Evolutionary conservation across 257 asterid species (phyloP).

Genomic region (Osmanthus fragrans): DNA sequence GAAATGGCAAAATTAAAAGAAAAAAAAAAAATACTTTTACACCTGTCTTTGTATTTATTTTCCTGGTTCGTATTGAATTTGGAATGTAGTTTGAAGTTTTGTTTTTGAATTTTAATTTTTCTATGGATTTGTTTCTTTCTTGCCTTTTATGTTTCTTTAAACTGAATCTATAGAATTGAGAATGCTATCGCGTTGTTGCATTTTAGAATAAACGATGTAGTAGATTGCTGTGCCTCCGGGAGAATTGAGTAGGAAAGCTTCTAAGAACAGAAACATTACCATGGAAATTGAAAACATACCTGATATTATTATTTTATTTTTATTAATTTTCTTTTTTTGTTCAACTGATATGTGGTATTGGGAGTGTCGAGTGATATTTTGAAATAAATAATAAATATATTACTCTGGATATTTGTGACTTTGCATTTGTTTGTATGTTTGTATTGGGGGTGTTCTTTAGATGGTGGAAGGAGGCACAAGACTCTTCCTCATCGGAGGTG

Average conservation of each 20-base stretch:
- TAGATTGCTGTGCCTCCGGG: conserved; percentile 15
- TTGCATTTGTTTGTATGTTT: conserved; percentile 17
- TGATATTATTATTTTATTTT: neutral
- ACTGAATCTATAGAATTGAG: conserved; percentile 14
- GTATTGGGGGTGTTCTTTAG: conserved; percentile 38
- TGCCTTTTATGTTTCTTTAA: neutral
- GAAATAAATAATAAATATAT: neutral
- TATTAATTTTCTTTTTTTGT: conserved; percentile 3
- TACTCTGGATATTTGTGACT: neutral
- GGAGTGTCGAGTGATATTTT: neutral
- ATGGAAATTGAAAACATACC: neutral
- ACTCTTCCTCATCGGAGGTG: conserved; percentile 44
- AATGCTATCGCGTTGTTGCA: neutral
- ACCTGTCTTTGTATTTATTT: conserved; percentile 24
- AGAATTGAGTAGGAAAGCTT: conserved; percentile 17
- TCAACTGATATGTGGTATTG: neutral
- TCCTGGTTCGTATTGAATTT: conserved; percentile 4
- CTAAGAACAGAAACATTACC: neutral
- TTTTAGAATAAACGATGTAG: conserved; percentile 16
- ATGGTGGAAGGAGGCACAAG: conserved; percentile 99
- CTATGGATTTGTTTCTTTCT: neutral
- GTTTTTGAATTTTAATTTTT: conserved; percentile 7
- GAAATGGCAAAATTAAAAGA: conserved; percentile 2
- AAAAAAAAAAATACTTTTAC: neutral
- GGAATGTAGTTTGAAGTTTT: conserved; percentile 22